Evolutionary conservation across 306 rosid species (phyloP), one percentile per base, ranked within the genome.

Genomic region (Vigna trinervia): DNA sequence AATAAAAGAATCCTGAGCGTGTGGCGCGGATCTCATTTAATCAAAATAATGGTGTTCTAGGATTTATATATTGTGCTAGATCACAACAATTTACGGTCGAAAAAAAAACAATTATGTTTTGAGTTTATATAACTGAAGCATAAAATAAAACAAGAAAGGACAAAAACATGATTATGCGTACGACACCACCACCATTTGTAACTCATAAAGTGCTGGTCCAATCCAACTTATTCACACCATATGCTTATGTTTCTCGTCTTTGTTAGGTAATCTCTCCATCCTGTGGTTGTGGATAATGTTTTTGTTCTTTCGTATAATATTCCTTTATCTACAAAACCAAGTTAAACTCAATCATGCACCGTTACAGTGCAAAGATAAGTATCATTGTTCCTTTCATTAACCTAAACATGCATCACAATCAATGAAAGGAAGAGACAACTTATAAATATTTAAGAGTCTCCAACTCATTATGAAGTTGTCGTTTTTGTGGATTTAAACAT

Each of bases 321-420:
- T 14, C 14, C 51, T 30, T 23, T 30, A 32, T 4, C 43, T 8
- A 15, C n/a, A 11, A 26, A 59, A 7, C n/a, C 50, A 17, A 14
- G 17, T 8, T 22, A 54, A 43, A 43, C 30, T 75, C 61, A 59
- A 75, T 51, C 54, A 64, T 36, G 67, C 38, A 76, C 8, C 59
- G 19, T n/a, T 39, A 47, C 36, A 75, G 51, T 36, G 39, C 63
- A 12, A 48, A 34, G 13, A 10, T 30, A 8, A 39, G 12, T 39
- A n/a, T 39, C 8, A 38, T 51, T 20, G 64, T 14, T 36, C 41
- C 66, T 39, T 52, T 43, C 41, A 10, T 20, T 50, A 63, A 28
- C 41, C 51, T 50, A 36, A 76, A 52, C 66, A 39, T 39, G 74
- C 46, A 45, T 15, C 19, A 28, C 56, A 73, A 73, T 43, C 2